Conservation (phyloP, 805 yeast genomes). For the Kodamaea neixiangensis region DNA sequence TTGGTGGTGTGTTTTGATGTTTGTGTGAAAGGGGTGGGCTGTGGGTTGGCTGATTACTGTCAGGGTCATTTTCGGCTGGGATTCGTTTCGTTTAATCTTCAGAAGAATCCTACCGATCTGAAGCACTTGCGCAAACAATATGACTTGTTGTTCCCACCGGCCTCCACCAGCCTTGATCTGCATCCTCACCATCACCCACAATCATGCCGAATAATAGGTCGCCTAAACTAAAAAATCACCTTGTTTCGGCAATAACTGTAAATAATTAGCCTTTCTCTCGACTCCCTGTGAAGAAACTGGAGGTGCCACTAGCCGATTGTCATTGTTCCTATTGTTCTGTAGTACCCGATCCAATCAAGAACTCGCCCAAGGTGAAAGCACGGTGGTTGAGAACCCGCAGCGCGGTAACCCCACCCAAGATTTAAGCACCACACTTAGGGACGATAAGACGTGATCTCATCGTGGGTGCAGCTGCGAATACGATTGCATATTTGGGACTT, state of each 20-base stretch:
- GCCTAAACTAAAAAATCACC: background rate
- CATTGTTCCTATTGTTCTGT: background rate
- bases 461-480: background rate
- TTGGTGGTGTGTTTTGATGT: background rate
- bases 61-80: no score
- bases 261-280: background rate
- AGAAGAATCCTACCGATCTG: no score
- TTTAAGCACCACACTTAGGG: background rate
- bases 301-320: background rate
- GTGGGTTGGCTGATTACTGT: background rate
- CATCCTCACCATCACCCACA: background rate
- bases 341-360: background rate
- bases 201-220: background rate
- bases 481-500: background rate
- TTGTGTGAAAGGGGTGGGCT: background rate
- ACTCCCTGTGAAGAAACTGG: background rate
- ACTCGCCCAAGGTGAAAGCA: background rate
- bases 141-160: no score
- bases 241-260: background rate
- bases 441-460: conserved; percentile 3
- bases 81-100: no score
- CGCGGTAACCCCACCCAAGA: background rate
- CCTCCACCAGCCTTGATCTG: no score
- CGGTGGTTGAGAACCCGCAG: conserved; percentile 1
- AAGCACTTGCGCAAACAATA: no score